A percentile compares a stretch with the other conserved stretches of the same genome.
phyloP scores from a whole-genome alignment of 352 stramenopile species.

The Bremia lactucae region DNA sequence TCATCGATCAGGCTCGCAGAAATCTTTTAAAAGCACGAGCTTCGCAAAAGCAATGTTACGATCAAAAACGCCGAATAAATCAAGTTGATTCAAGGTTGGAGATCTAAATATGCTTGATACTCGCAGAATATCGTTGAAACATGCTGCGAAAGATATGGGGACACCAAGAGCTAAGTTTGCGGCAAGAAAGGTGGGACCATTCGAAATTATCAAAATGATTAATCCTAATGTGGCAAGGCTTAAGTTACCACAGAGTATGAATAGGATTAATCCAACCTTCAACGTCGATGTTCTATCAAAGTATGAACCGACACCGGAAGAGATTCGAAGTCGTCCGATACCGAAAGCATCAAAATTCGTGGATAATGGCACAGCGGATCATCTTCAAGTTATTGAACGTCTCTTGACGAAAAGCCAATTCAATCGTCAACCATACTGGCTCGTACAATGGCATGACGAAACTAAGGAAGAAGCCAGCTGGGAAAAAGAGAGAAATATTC shows the following conservation, averaged over 20 bases:
- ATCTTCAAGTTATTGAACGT: not conserved
- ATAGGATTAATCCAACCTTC: not conserved
- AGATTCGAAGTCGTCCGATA: not conserved
- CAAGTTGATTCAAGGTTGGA: slow-evolving; percentile 2
- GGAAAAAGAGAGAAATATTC: not conserved
- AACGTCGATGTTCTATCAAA: not conserved
- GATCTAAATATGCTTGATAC: slow-evolving; percentile 9
- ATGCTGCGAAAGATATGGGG: not conserved
- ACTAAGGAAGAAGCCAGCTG: not conserved
- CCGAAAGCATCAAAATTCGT: not conserved
- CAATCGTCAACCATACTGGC: not conserved
- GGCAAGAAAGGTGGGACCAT: too few relatives aligned
- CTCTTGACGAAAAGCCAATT: not conserved
- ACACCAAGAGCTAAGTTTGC: not conserved
- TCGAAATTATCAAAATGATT: not conserved
- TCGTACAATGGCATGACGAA: not conserved
- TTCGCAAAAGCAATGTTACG: slow-evolving; percentile 9
- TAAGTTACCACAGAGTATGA: not conserved
- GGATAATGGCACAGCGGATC: not conserved
- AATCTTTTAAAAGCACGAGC: not conserved
- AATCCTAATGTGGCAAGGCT: not conserved
- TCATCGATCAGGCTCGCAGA: not conserved
- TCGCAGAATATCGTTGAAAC: slow-evolving; percentile 3
- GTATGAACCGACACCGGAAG: not conserved
- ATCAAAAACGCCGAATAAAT: slow-evolving; percentile 4